Base-by-base conservation (phyloP, 495 filamentous ascomycete species). In the Usnea hakonensis region DNA sequence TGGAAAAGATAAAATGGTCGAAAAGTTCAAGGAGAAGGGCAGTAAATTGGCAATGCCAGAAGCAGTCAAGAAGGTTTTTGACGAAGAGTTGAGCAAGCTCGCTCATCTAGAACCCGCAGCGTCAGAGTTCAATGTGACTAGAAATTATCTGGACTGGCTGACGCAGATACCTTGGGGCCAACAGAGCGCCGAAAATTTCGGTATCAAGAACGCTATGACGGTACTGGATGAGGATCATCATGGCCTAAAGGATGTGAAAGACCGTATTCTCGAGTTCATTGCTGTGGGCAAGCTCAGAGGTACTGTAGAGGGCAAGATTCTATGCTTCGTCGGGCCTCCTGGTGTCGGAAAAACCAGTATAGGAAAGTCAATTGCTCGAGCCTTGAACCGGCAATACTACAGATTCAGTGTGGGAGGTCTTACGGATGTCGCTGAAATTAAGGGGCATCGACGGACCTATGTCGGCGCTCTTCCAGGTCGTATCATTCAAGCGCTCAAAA, bases 361-460 rank as follows among this genome's bases (percentile, higher is more conserved):
- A 69, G 95, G 95, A 67, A 99, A 99, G 73, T 95, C 90, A 5
- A 95, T 99, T 71, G 95, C 95, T 21, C 85, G 92, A 41, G 95
- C 95, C 33, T 77, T 99, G 59, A 95, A 95, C 73, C 81, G 95
- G 38, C 87, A 97, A 72, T 99, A 97, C 76, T 97, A 97, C 78
- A 83, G 95, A 57, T 97, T 99, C 78, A 96, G 91, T 64, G 95
- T 99, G 19, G 95, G 95, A 66, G 95, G 95, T 62, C 80, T 99
- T 61, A 91, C 91, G 16, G 95, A 99, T 76, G 95, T 97, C 66
- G 94, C 95, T n/a, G 95, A 99, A 73, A 96, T 99, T 75, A 99
- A 99, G 79, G 95, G 95, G 50, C 95, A 99, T 71, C 82, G 95
- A 63, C 80, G 95, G 66, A 99, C 95, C 14, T 99, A 99, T 69